Conservation (phyloP, 73 alveolate species). For the Loxodes magnus region DNA sequence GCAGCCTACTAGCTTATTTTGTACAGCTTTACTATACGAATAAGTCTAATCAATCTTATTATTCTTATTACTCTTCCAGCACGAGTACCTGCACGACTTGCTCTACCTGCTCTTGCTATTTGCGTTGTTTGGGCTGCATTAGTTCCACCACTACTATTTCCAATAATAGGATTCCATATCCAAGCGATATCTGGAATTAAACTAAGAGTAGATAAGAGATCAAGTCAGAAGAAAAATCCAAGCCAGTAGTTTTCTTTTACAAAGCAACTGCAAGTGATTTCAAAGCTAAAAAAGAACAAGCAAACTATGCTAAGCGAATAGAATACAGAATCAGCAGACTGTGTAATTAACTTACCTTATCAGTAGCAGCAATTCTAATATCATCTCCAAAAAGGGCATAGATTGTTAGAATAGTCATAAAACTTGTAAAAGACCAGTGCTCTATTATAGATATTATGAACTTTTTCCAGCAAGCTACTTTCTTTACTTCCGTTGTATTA, state of each 20-base stretch:
- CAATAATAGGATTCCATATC: conserved; percentile 44
- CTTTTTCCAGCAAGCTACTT: too few relatives aligned
- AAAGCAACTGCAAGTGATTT: conserved; percentile 3
- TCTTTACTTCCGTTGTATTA: too few relatives aligned
- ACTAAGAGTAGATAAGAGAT: conserved; percentile 50
- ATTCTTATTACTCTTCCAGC: conserved; percentile 43
- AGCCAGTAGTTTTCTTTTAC: background rate
- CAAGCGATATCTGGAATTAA: conserved; percentile 59
- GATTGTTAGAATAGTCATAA: conserved; percentile 60
- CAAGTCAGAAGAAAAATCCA: conserved; percentile 63
- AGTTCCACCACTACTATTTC: conserved; percentile 31
- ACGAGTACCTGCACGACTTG: conserved; percentile 59
- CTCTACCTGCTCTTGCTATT: conserved; percentile 59
- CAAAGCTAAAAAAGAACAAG: conserved; percentile 9
- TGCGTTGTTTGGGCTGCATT: conserved; percentile 48
- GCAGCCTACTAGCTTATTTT: conserved; percentile 21
- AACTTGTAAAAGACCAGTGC: conserved; percentile 17
- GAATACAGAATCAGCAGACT: conserved; percentile 15
- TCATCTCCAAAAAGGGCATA: conserved; percentile 83
- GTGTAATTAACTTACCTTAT: too few relatives aligned
- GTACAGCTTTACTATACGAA: conserved; percentile 40
- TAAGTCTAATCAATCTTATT: conserved; percentile 37
- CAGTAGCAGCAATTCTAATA: conserved; percentile 25
- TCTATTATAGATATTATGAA: too few relatives aligned
- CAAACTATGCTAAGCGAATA: background rate